Conservation (phyloP, 768 basidiomycete genomes). For the Candolleomyces eurysporus region DNA sequence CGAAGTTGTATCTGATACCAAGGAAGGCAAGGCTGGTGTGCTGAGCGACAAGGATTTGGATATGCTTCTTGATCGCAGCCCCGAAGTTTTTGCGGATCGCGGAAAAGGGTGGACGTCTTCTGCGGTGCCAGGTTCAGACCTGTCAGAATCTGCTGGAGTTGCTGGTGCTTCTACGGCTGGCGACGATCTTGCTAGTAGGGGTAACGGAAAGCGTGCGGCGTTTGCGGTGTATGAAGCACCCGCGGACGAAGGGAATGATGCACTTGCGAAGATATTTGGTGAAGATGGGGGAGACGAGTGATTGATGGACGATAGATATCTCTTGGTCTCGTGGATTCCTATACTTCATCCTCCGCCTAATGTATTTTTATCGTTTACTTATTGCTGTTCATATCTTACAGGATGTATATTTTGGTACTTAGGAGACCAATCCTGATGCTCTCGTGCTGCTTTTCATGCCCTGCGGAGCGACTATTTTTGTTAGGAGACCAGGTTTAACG, state of each 20-base stretch:
- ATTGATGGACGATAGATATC: not conserved
- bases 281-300: slow-evolving; percentile 29
- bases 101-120: slow-evolving; percentile 71
- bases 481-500: too few relatives aligned
- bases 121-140: slow-evolving; percentile 2
- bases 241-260: slow-evolving; percentile 60
- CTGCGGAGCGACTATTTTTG: too few relatives aligned
- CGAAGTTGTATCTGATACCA: slow-evolving; percentile 75
- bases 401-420: too few relatives aligned
- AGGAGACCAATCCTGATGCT: not conserved
- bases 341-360: not conserved
- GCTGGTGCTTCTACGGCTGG: not conserved
- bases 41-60: slow-evolving; percentile 82
- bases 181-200: slow-evolving; percentile 18
- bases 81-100: slow-evolving; percentile 68
- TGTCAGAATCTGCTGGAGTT: not conserved
- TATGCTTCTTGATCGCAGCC: slow-evolving; percentile 75
- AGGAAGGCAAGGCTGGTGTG: slow-evolving; percentile 65
- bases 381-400: too few relatives aligned
- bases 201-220: slow-evolving; percentile 40
- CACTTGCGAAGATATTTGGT: slow-evolving; percentile 67
- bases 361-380: slow-evolving; percentile 2
- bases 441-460: too few relatives aligned
- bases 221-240: slow-evolving; percentile 81
- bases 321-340: not conserved